These are phyloP conservation scores for Chaetomiaceae sp. DNA, from an alignment of 2,329 filamentous ascomycete genomes.

Conservation along the genomic window DNA sequence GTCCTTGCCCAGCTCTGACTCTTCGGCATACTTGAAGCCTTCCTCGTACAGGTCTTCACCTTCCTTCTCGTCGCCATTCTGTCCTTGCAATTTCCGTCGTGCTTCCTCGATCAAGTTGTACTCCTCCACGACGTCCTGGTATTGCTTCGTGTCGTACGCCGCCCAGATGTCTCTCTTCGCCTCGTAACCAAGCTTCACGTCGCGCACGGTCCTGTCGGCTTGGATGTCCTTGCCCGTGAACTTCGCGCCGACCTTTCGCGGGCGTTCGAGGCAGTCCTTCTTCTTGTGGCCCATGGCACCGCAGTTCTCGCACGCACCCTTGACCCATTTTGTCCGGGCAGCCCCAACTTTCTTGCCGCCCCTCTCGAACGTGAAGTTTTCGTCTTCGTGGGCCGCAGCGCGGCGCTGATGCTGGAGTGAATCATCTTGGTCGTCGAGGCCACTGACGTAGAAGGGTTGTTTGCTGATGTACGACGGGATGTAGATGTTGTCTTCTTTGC, in stretches of 20 bases:
- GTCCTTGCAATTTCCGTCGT: constrained; percentile 41
- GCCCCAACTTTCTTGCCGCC: constrained; percentile 79
- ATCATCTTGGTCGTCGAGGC: constrained; percentile 63
- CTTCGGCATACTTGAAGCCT: constrained; percentile 80
- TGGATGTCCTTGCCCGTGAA: constrained; percentile 93
- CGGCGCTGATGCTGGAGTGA: constrained; percentile 96
- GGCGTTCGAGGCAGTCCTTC: constrained; percentile 87
- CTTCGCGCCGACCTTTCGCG: constrained; percentile 81
- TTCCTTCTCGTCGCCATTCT: constrained; percentile 44
- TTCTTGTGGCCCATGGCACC: constrained; percentile 94
- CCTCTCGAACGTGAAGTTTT: constrained; percentile 68
- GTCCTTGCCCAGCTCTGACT: constrained; percentile 93
- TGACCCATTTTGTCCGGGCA: constrained; percentile 92
- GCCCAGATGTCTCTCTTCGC: constrained; percentile 98
- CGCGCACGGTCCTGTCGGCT: constrained; percentile 81
- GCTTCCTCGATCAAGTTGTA: constrained; percentile 82
- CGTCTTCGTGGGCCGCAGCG: constrained; percentile 45
- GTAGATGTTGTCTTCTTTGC: constrained; percentile 95
- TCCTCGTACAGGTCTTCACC: constrained; percentile 47
- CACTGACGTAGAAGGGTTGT: constrained; percentile 88
- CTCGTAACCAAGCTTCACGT: constrained; percentile 88
- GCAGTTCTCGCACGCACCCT: constrained; percentile 98
- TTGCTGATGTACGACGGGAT: constrained; percentile 98
- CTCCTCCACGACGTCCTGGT: constrained; percentile 79
- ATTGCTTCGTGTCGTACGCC: constrained; percentile 89